Evolutionary conservation across 1,284 basidiomycete species (phyloP).

Genomic region (Melampsora americana): DNA sequence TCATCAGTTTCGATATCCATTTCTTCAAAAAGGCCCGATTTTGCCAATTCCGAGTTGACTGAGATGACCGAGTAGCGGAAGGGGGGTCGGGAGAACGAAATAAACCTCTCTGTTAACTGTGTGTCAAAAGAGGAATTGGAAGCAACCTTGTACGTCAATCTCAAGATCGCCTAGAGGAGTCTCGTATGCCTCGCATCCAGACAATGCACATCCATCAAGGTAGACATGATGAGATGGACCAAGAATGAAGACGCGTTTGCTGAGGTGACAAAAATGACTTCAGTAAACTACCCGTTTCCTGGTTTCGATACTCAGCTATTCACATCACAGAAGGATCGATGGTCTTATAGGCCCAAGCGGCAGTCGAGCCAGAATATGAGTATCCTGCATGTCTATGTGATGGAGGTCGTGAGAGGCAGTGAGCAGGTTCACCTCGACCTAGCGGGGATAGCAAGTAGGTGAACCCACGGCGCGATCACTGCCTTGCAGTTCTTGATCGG

Average conservation of each 20-base stretch:
- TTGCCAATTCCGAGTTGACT: constrained; percentile 69
- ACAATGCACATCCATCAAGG: constrained; percentile 79
- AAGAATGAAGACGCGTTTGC: constrained; percentile 85
- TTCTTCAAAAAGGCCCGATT: constrained; percentile 67
- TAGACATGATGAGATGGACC: constrained; percentile 94
- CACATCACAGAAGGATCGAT: constrained; percentile 79
- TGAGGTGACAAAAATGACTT: constrained; percentile 52
- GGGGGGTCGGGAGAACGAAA: not conserved
- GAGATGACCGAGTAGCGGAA: constrained; percentile 11
- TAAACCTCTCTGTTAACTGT: constrained; percentile 12
- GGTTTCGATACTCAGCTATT: constrained; percentile 49
- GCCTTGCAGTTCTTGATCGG: constrained; percentile 79
- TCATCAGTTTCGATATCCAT: constrained; percentile 74
- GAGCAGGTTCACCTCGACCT: not conserved
- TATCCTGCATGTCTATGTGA: constrained; percentile 94
- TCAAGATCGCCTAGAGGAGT: constrained; percentile 82
- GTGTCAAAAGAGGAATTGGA: not conserved
- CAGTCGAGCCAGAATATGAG: constrained; percentile 85
- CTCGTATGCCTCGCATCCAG: constrained; percentile 69
- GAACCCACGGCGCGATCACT: constrained; percentile 85
- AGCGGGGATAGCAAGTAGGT: not conserved
- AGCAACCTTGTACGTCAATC: constrained; percentile 70
- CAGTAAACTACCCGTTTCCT: too few species aligned
- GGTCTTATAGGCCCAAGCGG: constrained; percentile 91
- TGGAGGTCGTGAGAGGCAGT: constrained; percentile 31